phyloP scores from a whole-genome alignment of 768 basidiomycete species.

The Auricularia sp. region DNA sequence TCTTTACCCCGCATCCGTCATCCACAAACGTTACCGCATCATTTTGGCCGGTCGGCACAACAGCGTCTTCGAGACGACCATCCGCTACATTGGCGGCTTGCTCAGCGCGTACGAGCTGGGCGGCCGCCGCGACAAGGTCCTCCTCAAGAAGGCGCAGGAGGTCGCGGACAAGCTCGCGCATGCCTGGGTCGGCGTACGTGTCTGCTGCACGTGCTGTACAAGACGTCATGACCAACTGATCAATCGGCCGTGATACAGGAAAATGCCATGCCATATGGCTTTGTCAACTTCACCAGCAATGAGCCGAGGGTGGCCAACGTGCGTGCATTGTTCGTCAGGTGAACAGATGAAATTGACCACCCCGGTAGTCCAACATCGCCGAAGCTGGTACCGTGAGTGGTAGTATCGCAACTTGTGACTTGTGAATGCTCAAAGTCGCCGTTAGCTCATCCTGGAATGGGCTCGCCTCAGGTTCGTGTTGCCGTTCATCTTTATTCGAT shows the following conservation, averaged over 20 bases:
- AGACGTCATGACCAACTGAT: too few species aligned
- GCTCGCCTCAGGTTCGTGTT: not conserved
- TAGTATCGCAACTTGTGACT: not conserved
- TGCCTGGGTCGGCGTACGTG: conserved; percentile 41
- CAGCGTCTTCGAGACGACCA: conserved; percentile 55
- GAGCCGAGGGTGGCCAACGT: conserved; percentile 22
- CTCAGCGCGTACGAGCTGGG: conserved; percentile 49
- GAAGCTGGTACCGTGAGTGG: conserved; percentile 32
- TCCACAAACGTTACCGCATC: not conserved
- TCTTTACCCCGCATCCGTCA: not conserved
- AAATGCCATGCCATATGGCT: not conserved
- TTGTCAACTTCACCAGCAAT: conserved; percentile 29
- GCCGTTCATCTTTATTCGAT: conserved; percentile 1
- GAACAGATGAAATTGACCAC: not conserved
- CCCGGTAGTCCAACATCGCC: conserved; percentile 13
- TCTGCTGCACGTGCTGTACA: conserved; percentile 13
- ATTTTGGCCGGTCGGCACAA: not conserved
- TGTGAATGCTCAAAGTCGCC: not conserved
- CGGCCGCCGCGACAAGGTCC: conserved; percentile 33
- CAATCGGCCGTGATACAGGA: too few species aligned
- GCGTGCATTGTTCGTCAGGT: conserved; percentile 9
- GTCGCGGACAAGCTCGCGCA: conserved; percentile 53
- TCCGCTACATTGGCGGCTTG: conserved; percentile 59
- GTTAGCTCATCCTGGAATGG: not conserved
- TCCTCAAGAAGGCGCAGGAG: conserved; percentile 53